A percentile compares a stretch with the other conserved stretches of the same genome.
These are phyloP conservation scores for Fusarium sp. DNA, from an alignment of 2,329 filamentous ascomycete species.

Conservation along the genomic window DNA sequence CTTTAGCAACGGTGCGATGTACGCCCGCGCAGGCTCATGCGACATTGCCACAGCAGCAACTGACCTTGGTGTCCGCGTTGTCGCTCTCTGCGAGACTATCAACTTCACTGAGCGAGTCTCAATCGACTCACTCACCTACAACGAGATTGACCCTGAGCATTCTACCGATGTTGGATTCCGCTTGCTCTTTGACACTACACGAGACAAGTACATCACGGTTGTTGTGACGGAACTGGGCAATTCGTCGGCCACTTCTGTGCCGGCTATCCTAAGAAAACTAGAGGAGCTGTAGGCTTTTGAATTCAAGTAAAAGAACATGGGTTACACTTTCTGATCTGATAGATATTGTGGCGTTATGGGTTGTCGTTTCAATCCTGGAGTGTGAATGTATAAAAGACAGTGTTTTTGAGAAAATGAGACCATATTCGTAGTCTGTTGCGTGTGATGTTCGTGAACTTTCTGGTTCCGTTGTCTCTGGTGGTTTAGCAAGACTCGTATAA, in stretches of 20 bases:
- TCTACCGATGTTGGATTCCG: conserved; percentile 67
- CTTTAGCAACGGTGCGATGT: conserved; percentile 93
- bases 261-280: conserved; percentile 68
- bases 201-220: conserved; percentile 85
- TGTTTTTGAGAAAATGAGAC: conserved; percentile 22
- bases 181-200: conserved; percentile 92
- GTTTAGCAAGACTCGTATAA: not conserved
- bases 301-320: conserved; percentile 30
- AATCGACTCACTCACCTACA: conserved; percentile 91
- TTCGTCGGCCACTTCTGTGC: conserved; percentile 86
- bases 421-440: conserved; percentile 3
- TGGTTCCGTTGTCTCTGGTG: not conserved
- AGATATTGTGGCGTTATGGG: conserved; percentile 27
- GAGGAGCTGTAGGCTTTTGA: conserved; percentile 62
- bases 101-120: conserved; percentile 91
- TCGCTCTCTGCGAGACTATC: conserved; percentile 92
- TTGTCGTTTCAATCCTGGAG: conserved; percentile 3
- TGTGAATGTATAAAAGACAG: conserved; percentile 24
- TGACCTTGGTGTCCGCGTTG: conserved; percentile 80
- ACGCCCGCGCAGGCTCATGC: conserved; percentile 87
- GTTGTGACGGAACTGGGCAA: conserved; percentile 93
- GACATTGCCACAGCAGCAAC: conserved; percentile 87
- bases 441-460: not conserved
- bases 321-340: conserved; percentile 17
- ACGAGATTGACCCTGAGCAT: conserved; percentile 86